Evolutionary conservation across 768 basidiomycete species (phyloP).

Genomic region (Naganishia kalamii): DNA sequence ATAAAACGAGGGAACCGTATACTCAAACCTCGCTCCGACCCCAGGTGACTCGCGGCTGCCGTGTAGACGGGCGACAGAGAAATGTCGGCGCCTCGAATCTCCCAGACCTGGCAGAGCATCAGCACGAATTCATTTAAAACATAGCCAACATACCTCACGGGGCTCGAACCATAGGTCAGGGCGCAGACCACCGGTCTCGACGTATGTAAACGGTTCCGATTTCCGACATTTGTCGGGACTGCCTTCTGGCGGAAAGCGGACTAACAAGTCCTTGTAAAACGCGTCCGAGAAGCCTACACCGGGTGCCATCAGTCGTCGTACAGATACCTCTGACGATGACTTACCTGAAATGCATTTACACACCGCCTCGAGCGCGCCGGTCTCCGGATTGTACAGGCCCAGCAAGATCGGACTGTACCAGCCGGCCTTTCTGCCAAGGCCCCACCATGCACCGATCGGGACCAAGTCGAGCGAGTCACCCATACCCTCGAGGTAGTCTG

Average conservation of each 20-base stretch:
- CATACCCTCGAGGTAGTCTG: constrained; percentile 71
- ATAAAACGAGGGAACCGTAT: constrained; percentile 85
- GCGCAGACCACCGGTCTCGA: constrained; percentile 38
- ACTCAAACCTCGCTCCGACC: constrained; percentile 64
- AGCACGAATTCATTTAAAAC: not conserved
- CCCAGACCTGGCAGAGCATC: constrained; percentile 64
- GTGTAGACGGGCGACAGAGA: constrained; percentile 59
- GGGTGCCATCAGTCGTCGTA: not conserved
- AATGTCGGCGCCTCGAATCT: constrained; percentile 61
- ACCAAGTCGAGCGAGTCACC: constrained; percentile 60
- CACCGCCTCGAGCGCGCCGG: constrained; percentile 63
- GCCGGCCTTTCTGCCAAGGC: constrained; percentile 75
- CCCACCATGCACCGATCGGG: constrained; percentile 69
- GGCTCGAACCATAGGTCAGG: constrained; percentile 50
- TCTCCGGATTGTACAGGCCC: constrained; percentile 63
- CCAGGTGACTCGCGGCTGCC: constrained; percentile 63
- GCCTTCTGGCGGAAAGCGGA: constrained; percentile 58
- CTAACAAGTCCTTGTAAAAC: constrained; percentile 55
- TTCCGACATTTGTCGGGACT: constrained; percentile 59
- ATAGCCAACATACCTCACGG: constrained; percentile 46
- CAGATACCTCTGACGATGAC: not conserved
- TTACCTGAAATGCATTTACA: constrained; percentile 63
- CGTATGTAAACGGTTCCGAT: constrained; percentile 29
- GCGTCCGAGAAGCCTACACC: constrained; percentile 68
- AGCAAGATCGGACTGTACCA: constrained; percentile 91